Base-by-base conservation (phyloP, 2,329 filamentous ascomycete species). In the Sporothrix euskadiensis region DNA sequence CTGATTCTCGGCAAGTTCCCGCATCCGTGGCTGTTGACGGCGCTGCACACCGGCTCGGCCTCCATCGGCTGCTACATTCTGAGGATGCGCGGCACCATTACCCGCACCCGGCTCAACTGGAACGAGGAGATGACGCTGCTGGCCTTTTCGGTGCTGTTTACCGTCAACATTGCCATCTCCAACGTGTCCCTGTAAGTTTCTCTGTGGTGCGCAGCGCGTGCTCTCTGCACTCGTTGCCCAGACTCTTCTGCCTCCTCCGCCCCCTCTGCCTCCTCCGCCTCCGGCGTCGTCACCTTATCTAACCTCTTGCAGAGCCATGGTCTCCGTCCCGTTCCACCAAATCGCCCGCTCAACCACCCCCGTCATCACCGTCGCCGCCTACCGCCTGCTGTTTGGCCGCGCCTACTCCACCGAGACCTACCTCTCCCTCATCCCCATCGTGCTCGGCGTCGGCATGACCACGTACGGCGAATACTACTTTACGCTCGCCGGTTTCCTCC, bases 401-500 rank as follows among this genome's bases (percentile, higher is more conserved):
- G 84, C 83, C n/a, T 90, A 89, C 80, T 84, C 86, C 73, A 82
- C 77, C 59, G 82, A 85, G 76, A 90, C 88, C 10, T 90, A 90
- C 78, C 78, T 89, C 44, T 88, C 88, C 19, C 84, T 90, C 35
- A 80, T 89, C 44, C 88, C 88, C 14, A 83, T 90, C n/a, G 85
- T 89, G 52, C 76, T 88, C 47, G 88, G 88, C 69, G 87, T 88
- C 69, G 85, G 84, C 65, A 83, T 90, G 77, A 88, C 87, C 32
- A 90, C 88, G 1, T 85, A 85, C 54, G 88, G 88, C 74, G 88
- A 90, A 79, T 88, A 89, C 83, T 87, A 86, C 76, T 89, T 88
- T 78, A 88, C 87, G 30, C 81, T 85, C 41, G 80, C 85, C 26
- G 88, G 88, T n/a, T 88, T 88, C 81, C 78, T 85, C 52, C 81